Percentiles rank a stretch among this genome's conserved stretches.
Evolutionary conservation across 768 basidiomycete species (phyloP).

Genomic region (Pleurotus salmoneostramineus): DNA sequence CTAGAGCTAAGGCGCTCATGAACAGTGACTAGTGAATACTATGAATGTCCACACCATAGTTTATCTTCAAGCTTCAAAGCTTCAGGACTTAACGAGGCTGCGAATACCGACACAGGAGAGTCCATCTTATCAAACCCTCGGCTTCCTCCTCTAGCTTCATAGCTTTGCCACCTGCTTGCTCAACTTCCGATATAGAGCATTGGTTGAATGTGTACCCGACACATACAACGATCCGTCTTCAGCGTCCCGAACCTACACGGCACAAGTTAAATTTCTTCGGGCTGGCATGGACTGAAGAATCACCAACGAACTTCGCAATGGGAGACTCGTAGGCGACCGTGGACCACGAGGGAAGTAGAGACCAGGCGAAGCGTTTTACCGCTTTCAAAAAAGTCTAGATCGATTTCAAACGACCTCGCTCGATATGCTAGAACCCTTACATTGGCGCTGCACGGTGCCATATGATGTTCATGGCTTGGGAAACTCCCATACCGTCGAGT

Average conservation of each 20-base stretch:
- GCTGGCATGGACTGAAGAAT: neutral
- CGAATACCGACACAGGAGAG: too few species aligned
- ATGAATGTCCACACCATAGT: too few species aligned
- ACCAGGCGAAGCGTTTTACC: conserved; percentile 37
- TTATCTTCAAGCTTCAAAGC: too few species aligned
- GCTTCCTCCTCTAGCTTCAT: too few species aligned
- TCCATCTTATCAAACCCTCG: too few species aligned
- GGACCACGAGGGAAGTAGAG: conserved; percentile 35
- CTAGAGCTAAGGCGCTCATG: too few species aligned
- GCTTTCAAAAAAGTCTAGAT: conserved; percentile 17
- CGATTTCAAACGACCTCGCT: neutral
- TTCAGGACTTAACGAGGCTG: too few species aligned
- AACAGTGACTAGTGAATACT: too few species aligned
- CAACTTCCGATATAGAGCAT: neutral
- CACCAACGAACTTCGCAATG: conserved; percentile 37
- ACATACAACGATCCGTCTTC: neutral
- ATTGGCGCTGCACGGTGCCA: conserved; percentile 38
- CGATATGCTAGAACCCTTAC: conserved; percentile 20
- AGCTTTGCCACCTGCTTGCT: too few species aligned
- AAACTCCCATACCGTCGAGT: conserved; percentile 40
- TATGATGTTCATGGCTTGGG: conserved; percentile 46
- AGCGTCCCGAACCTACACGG: neutral
- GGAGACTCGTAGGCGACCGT: conserved; percentile 36
- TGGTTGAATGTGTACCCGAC: neutral
- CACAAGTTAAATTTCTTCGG: neutral